A percentile compares a stretch with the other conserved stretches of the same genome.
These are phyloP conservation scores for Cotoneaster glaucophyllus DNA, from an alignment of 306 rosid genomes.

Conservation along the genomic window DNA sequence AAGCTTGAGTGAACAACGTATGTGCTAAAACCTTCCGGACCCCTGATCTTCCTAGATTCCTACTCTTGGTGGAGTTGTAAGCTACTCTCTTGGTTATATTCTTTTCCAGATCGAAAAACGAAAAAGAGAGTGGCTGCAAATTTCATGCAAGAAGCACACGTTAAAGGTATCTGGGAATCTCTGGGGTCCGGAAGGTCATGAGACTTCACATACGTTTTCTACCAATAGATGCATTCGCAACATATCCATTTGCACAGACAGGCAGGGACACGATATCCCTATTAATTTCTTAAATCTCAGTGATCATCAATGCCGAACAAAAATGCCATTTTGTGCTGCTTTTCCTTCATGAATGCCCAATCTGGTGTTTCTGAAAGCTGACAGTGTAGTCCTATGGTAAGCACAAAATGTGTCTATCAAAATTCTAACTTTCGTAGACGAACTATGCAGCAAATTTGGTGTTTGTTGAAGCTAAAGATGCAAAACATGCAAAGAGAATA, in stretches of 20 bases:
- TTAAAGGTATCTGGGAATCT: neutral
- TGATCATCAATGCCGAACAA: conserved; percentile 77
- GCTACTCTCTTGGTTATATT: too few species aligned
- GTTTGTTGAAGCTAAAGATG: neutral
- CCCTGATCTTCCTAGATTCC: neutral
- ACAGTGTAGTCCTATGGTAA: conserved; percentile 24
- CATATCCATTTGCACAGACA: neutral
- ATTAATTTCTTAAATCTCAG: conserved; percentile 3
- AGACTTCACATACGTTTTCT: neutral
- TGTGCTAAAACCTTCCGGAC: neutral
- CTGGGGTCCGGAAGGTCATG: conserved; percentile 3
- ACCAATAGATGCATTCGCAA: neutral
- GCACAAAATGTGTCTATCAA: conserved; percentile 19
- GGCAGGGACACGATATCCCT: neutral
- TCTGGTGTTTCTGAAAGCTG: conserved; percentile 80
- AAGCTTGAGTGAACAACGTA: neutral
- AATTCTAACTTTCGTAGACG: conserved; percentile 2
- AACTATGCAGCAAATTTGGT: neutral
- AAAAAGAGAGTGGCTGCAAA: too few species aligned
- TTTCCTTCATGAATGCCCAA: conserved; percentile 73
- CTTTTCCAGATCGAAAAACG: too few species aligned
- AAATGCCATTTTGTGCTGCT: conserved; percentile 54
- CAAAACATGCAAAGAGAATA: neutral
- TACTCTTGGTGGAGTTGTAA: neutral
- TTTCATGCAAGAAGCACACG: too few species aligned